Percentiles rank a stretch among this genome's conserved stretches.
These are phyloP conservation scores for Metschnikowia drakensbergensis DNA, from an alignment of 805 yeast species.

Conservation along the genomic window DNA sequence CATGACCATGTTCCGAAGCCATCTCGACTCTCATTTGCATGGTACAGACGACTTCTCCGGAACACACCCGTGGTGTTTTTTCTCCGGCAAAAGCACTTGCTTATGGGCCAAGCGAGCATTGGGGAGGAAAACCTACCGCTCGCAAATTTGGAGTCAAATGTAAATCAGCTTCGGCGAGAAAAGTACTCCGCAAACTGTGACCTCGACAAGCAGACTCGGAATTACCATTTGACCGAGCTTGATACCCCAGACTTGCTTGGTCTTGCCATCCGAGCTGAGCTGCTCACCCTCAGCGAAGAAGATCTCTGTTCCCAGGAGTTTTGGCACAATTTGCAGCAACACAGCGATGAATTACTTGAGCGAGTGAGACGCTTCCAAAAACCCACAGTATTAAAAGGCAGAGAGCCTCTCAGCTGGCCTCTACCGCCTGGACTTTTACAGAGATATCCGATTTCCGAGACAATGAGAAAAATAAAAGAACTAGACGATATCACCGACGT, in stretches of 20 bases:
- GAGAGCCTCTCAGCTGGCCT: not conserved
- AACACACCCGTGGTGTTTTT: conserved; percentile 30
- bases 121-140: conserved; percentile 22
- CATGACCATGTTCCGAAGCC: conserved; percentile 11
- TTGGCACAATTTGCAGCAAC: not conserved
- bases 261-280: conserved; percentile 20
- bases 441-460: not conserved
- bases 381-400: not conserved
- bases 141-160: conserved; percentile 10
- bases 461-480: not conserved
- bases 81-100: conserved; percentile 24
- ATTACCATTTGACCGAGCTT: conserved; percentile 33
- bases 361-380: not conserved
- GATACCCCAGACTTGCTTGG: conserved; percentile 27
- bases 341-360: not conserved
- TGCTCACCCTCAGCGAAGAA: not conserved
- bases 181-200: conserved; percentile 3
- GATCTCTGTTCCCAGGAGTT: not conserved
- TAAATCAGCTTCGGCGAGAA: conserved; percentile 12
- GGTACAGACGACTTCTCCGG: conserved; percentile 28
- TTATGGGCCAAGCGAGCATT: conserved; percentile 26
- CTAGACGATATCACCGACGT: not conserved
- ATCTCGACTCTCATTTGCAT: conserved; percentile 21
- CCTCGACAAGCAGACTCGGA: conserved; percentile 16
- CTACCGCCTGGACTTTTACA: not conserved